Conservation (phyloP, 176 grass and related monocot genomes). For the Urochloa ruziziensis region DNA sequence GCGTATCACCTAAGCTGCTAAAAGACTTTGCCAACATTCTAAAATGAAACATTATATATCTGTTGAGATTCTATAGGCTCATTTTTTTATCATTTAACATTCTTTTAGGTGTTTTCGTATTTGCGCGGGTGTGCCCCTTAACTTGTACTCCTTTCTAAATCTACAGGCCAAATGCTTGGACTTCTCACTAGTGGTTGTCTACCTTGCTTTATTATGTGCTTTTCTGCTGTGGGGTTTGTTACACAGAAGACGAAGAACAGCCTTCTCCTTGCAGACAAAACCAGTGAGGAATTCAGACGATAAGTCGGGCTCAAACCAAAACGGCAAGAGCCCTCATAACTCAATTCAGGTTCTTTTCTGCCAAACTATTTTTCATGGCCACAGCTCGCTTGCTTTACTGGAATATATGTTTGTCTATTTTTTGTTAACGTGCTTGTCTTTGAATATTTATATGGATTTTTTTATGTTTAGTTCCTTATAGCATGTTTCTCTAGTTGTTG, state of each 20-base stretch:
- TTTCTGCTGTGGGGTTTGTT: conserved; percentile 63
- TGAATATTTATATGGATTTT: neutral
- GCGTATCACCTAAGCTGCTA: neutral
- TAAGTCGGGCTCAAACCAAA: conserved; percentile 33
- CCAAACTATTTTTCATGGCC: neutral
- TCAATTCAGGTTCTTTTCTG: conserved; percentile 55
- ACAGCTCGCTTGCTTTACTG: conserved; percentile 12
- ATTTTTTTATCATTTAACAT: neutral
- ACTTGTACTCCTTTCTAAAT: conserved; percentile 41
- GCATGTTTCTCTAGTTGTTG: conserved; percentile 14
- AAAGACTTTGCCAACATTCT: neutral
- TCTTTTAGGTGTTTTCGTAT: no score
- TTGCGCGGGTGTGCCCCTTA: no score
- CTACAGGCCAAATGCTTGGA: conserved; percentile 94
- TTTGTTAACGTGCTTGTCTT: neutral
- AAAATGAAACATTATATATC: neutral
- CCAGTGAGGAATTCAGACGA: conserved; percentile 37
- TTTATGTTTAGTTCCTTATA: conserved; percentile 11
- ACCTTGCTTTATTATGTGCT: conserved; percentile 49
- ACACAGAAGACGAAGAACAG: conserved; percentile 51
- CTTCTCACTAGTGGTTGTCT: conserved; percentile 77
- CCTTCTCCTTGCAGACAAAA: conserved; percentile 32
- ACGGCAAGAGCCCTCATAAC: conserved; percentile 33
- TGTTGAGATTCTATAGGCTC: neutral
- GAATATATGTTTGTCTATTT: conserved; percentile 26